Evolutionary conservation across 2,329 filamentous ascomycete species (phyloP).

Genomic region (Dryadomyces quercivorus): DNA sequence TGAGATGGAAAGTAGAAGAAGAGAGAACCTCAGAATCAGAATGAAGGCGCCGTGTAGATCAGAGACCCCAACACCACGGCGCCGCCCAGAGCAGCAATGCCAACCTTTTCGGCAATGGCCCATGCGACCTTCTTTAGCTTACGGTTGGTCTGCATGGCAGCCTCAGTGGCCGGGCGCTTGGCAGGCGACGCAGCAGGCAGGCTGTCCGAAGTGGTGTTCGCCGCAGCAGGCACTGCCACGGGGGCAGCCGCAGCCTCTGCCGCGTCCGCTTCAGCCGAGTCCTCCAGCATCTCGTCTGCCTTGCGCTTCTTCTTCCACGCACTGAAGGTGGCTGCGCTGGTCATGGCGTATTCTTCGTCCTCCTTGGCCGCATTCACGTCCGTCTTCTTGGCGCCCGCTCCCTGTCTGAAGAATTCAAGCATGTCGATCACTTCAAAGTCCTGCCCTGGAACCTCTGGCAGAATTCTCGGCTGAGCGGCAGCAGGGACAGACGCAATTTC

Average conservation of each 20-base stretch:
- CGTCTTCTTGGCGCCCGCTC: too few relatives aligned
- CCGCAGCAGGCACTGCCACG: background rate
- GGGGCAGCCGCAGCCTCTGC: background rate
- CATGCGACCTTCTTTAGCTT: background rate
- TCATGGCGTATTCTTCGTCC: constrained; percentile 4
- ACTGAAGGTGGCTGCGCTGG: constrained; percentile 4
- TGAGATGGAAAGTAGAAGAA: background rate
- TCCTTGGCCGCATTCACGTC: background rate
- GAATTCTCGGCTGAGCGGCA: too few relatives aligned
- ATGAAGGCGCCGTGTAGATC: constrained; percentile 25
- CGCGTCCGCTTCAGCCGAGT: background rate
- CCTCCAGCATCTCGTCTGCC: constrained; percentile 16
- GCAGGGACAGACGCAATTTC: too few relatives aligned
- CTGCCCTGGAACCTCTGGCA: too few relatives aligned
- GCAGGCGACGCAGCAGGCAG: background rate
- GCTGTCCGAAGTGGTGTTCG: background rate
- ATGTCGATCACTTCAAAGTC: too few relatives aligned
- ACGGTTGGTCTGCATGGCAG: constrained; percentile 1
- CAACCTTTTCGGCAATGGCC: constrained; percentile 14
- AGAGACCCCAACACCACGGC: constrained; percentile 24
- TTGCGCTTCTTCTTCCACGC: constrained; percentile 18
- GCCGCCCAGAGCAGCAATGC: constrained; percentile 25
- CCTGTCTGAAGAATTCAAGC: too few relatives aligned
- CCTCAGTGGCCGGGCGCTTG: constrained; percentile 9
- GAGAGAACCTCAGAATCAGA: constrained; percentile 8